Evolutionary conservation across 257 asterid species (phyloP), one percentile per base, ranked within the genome.

Genomic region (Plantago major): DNA sequence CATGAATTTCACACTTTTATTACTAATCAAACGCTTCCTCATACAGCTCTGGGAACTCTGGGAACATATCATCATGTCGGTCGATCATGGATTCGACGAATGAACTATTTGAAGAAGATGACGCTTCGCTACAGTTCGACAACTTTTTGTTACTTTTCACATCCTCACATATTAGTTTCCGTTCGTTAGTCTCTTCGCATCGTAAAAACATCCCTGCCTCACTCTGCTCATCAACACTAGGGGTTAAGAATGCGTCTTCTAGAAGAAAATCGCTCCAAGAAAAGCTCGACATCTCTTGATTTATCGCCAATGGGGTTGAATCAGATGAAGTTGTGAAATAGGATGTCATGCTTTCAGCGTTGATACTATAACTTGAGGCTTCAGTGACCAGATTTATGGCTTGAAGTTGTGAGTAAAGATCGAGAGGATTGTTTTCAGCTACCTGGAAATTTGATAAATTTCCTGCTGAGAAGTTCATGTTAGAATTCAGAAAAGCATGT

Each of bases 241-340:
- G 37, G 2, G 77, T 71, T 44, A 57, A 54, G 16, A 76, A 75
- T 0, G 81, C 86, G 3, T 87, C 96, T 9, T 83, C 95, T 0
- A 85, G 80, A 18, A 91, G 91, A 70, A 84, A 88, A 57, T 91
- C 98, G 9, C 88, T 75, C 98, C 96, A 86, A 49, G 77, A 76
- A 55, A 86, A 84, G 67, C 84, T 67, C 13, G 67, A 73, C 9
- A 42, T 52, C 47, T 69, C 89, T 46, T 77, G 89, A 57, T 69
- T 72, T 26, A 38, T 42, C 9, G 38, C 15, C 10, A 69, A 45
- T 14, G 72, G 67, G 0, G 77, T 66, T 6, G 79, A 71, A 16
- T 71, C 68, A 1, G 78, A 71, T n/a, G 79, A 71, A 0, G 40
- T 51, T 40, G 47, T 38, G 19, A 51, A 11, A 44, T 28, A 50